Base-by-base conservation (phyloP, 2,329 filamentous ascomycete genomes). In the Pseudogymnoascus pannorum region DNA sequence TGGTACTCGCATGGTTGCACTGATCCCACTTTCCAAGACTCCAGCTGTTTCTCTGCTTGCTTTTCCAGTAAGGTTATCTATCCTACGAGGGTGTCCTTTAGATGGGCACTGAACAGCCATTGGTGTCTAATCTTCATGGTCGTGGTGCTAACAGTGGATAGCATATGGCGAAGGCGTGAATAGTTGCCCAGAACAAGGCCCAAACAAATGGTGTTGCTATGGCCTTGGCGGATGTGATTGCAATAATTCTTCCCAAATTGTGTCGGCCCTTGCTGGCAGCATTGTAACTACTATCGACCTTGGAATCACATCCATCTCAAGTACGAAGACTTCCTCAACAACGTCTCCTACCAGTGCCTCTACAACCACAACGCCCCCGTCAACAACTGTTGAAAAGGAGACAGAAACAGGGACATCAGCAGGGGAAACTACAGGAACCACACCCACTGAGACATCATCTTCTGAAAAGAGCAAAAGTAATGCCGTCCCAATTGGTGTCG, bases 401-500 rank as follows among this genome's bases (percentile, higher is more conserved):
- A 18, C 48, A 4, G 48, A 29, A 18, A 29, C 48, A 31, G 42
- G 38, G 5, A 12, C 40, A 22, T 18, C 20, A 8, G 12, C 40
- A 24, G 48, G 48, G 9, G n/a, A 29, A 31, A 54, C 48, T 1
- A 4, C n/a, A 18, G 48, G 48, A 54, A 11, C 26, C 16, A 31
- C 48, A 5, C 24, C 48, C 16, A 18, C 24, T 18, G 48, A 54
- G 4, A 54, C 48, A 9, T n/a, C 48, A 11, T 12, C 48, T 54
- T 4, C 48, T 18, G 48, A 54, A 54, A 54, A 54, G 48, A 54
- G 42, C 42, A 48, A 54, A 31, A 29, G n/a, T 9, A 54, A 54
- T 31, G 26, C 48, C n/a, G n/a, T 54, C 24, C 24, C 48, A 31
- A 54, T 54, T 31, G 48, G 48, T 31, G 48, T 54, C 18, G 48